phyloP scores from a whole-genome alignment of 306 rosid species.

The Pachyrhizus erosus region DNA sequence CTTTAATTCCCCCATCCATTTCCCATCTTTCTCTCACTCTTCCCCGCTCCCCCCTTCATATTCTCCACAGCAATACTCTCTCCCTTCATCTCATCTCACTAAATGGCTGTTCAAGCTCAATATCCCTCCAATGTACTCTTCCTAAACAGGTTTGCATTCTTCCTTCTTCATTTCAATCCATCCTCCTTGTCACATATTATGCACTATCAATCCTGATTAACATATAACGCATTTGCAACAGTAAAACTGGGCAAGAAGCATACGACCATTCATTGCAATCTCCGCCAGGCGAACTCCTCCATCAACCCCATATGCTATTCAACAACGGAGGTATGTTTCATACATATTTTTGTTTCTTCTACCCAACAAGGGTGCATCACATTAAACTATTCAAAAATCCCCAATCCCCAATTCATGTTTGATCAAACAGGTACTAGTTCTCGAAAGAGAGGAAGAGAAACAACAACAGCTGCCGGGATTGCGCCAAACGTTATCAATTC shows the following conservation, averaged over 20 bases:
- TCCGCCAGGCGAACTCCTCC: conserved; percentile 63
- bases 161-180: background rate
- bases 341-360: background rate
- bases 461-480: conserved; percentile 39
- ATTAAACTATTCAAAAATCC: background rate
- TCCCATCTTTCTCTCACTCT: background rate
- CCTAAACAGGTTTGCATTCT: conserved; percentile 68
- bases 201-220: background rate
- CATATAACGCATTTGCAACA: background rate
- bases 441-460: conserved; percentile 87
- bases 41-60: conserved; percentile 2
- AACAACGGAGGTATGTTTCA: conserved; percentile 60
- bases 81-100: too few species aligned
- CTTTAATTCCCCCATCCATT: conserved; percentile 6
- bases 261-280: conserved; percentile 73
- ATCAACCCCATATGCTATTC: conserved; percentile 76
- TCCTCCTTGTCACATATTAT: background rate
- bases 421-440: conserved; percentile 41
- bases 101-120: conserved; percentile 99
- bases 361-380: background rate
- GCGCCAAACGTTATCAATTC: conserved; percentile 49
- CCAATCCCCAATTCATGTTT: background rate
- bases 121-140: conserved; percentile 84
- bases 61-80: background rate
- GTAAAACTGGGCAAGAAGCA: conserved; percentile 77